Percentiles rank a stretch among this genome's conserved stretches.
These are phyloP conservation scores for Penicillium sp. DNA, from an alignment of 2,329 filamentous ascomycete genomes.

Conservation along the genomic window DNA sequence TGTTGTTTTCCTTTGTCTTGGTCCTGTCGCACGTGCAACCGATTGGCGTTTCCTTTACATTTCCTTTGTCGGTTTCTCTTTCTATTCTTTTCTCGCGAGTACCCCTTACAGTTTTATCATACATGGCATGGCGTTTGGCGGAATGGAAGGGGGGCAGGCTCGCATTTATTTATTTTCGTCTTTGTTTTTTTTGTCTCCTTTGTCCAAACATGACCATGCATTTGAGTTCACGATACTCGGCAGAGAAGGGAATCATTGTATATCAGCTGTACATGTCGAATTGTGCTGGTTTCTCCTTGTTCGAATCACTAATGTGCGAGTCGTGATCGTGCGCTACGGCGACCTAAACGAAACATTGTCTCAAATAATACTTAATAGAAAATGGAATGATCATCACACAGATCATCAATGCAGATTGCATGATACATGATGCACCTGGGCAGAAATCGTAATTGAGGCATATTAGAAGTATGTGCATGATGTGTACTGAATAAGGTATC, in stretches of 20 bases:
- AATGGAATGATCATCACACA: background rate
- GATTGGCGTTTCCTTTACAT: constrained; percentile 1
- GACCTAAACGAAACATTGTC: background rate
- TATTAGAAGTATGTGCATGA: background rate
- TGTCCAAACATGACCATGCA: background rate
- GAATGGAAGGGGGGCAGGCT: constrained; percentile 13
- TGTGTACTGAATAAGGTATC: constrained; percentile 3
- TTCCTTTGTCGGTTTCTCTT: constrained; percentile 2
- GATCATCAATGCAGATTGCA: background rate
- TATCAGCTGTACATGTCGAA: constrained; percentile 1
- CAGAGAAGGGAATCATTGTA: background rate
- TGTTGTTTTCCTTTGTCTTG: background rate
- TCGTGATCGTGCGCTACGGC: background rate
- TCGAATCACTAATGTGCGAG: background rate
- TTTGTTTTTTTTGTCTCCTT: background rate
- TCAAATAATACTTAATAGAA: background rate
- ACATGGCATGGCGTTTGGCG: constrained; percentile 24
- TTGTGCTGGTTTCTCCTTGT: background rate
- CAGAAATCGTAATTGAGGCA: background rate
- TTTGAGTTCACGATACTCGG: background rate
- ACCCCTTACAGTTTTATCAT: constrained; percentile 20
- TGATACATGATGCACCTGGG: background rate
- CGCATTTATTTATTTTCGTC: constrained; percentile 2
- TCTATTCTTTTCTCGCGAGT: constrained; percentile 19
- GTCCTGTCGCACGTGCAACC: background rate